Evolutionary conservation across 257 asterid species (phyloP), one percentile per base, ranked within the genome.

Genomic region (Capsicum baccatum): DNA sequence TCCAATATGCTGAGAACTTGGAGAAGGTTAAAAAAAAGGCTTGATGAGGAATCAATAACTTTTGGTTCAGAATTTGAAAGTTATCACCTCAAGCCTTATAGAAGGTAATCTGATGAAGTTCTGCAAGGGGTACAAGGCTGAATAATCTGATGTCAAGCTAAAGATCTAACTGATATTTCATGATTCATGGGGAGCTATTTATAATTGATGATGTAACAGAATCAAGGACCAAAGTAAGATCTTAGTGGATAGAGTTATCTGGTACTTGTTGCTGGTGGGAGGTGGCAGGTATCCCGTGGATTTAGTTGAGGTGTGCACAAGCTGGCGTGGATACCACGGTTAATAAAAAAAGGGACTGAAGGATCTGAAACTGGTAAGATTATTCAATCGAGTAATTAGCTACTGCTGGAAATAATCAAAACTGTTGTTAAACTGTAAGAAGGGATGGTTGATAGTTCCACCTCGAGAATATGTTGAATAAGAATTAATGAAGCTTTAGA

Each of bases 1-100:
- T 92, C 97, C 56, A 92, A 93, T 86, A 91, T 91, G 99, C 81
- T 94, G 85, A 92, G 93, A 89, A 94, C 97, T 60, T 96, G 99
- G 98, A 91, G 97, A 85, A 92, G 95, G 85, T 87, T 94, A 90
- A 92, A 94, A 93, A 93, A 91, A 86, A 94, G 95, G 89, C 91
- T 95, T 47, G 97, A 95, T 83, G 98, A 92, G 85, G 98, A 95
- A 89, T 92, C 97, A 6, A 88, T 92, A 56, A 85, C 92, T 56
- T 95, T 93, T 87, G 91, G 92, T 87, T 88, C 89, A 44, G 97
- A 95, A 83, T 95, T 95, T 83, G 91, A 93, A 84, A 89, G 84
- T 82, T 93, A 88, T 88, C 98, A 91, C 42, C 89, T 95, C 69
- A 88, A 91, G 85, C 96, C 98, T 52, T 95, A 93, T 86, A 92